These are phyloP conservation scores for Herpetomonas tarakana DNA, from an alignment of 208 protist species.

Conservation along the genomic window DNA sequence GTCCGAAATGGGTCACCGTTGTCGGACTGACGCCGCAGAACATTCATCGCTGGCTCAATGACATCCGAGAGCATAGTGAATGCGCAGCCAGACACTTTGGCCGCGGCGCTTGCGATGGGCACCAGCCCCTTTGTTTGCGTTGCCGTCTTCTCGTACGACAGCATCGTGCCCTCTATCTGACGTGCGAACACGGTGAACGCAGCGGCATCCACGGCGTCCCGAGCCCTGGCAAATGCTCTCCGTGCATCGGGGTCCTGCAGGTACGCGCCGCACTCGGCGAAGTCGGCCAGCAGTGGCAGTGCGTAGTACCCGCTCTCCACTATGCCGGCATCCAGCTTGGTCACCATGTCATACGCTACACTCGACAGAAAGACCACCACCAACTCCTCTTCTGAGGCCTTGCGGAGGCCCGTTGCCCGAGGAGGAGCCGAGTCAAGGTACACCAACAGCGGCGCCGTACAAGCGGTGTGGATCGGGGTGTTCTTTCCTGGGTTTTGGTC, in stretches of 20 bases:
- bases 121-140: background rate
- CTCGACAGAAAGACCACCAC: constrained; percentile 1
- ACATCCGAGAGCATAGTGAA: constrained; percentile 21
- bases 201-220: background rate
- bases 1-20: too few species aligned
- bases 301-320: constrained; percentile 11
- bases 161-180: background rate
- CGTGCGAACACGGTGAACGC: background rate
- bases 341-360: constrained; percentile 3
- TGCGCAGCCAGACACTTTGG: constrained; percentile 14
- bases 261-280: constrained; percentile 2
- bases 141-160: background rate
- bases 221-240: background rate
- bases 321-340: constrained; percentile 9
- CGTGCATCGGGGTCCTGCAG: background rate
- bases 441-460: background rate
- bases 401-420: too few species aligned
- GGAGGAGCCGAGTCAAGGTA: too few species aligned
- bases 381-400: too few species aligned
- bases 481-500: background rate
- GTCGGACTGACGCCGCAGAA: constrained; percentile 34
- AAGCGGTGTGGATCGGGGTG: background rate
- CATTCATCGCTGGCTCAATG: constrained; percentile 39
- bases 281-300: constrained; percentile 8
- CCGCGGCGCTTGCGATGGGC: background rate